These are phyloP conservation scores for Calonectria henricotiae DNA, from an alignment of 2,329 filamentous ascomycete genomes.

Conservation along the genomic window DNA sequence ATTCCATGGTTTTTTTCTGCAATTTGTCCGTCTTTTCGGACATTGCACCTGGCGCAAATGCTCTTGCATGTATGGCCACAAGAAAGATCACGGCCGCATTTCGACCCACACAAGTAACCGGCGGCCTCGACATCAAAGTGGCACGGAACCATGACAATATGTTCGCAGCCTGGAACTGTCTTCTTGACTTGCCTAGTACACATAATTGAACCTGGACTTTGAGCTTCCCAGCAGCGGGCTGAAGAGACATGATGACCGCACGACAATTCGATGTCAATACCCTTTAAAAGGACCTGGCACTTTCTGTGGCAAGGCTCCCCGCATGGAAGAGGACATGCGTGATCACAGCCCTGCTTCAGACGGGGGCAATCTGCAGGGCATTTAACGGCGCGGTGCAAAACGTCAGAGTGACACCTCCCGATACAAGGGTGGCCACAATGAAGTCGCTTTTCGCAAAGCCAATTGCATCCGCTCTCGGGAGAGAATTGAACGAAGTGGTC, in stretches of 20 bases:
- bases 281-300: background rate
- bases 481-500: constrained; percentile 16
- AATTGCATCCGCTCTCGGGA: background rate
- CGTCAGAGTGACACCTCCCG: constrained; percentile 8
- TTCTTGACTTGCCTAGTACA: background rate
- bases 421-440: constrained; percentile 1
- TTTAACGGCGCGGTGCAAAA: constrained; percentile 2
- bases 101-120: background rate
- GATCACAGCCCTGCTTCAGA: constrained; percentile 1
- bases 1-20: background rate
- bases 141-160: background rate
- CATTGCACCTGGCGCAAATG: background rate
- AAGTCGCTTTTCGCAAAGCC: constrained; percentile 8
- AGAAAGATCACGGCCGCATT: background rate
- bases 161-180: background rate
- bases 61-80: constrained; percentile 15
- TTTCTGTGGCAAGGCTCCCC: background rate
- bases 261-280: background rate
- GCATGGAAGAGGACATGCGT: constrained; percentile 7
- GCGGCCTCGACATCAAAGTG: background rate
- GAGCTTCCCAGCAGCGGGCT: constrained; percentile 1
- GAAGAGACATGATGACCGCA: background rate
- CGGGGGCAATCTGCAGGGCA: constrained; percentile 5
- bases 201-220: background rate
- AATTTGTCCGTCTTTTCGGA: background rate